These are phyloP conservation scores for Leptomonas pyrrhocoris DNA, from an alignment of 208 protist genomes.

Conservation along the genomic window DNA sequence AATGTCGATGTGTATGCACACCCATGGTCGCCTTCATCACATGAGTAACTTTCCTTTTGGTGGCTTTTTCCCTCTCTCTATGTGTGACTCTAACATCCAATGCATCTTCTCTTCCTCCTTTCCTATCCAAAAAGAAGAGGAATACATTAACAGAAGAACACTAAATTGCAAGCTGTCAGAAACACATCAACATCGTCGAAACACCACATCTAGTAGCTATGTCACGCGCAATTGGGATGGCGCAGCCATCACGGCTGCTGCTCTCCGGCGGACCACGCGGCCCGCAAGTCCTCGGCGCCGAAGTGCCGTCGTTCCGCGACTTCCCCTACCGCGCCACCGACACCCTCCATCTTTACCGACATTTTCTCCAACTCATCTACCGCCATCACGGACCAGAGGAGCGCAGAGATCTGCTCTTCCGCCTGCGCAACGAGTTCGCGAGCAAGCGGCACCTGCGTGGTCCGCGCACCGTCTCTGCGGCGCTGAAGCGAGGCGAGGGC, in stretches of 20 bases:
- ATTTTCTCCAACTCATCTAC: conserved; percentile 86
- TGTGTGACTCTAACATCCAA: no score
- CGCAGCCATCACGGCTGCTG: conserved; percentile 4
- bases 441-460: conserved; percentile 67
- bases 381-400: conserved; percentile 67
- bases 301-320: conserved; percentile 72
- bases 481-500: conserved; percentile 68
- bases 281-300: conserved; percentile 70
- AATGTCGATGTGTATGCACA: no score
- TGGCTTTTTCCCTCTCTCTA: no score
- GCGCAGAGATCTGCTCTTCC: conserved; percentile 69
- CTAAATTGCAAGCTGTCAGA: no score
- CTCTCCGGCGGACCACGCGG: conserved; percentile 4
- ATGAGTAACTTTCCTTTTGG: no score
- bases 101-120: no score
- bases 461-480: conserved; percentile 65
- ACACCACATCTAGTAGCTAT: not conserved
- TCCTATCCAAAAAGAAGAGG: no score
- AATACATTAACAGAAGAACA: no score
- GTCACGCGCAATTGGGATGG: not conserved
- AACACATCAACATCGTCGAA: no score
- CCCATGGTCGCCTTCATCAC: no score
- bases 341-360: conserved; percentile 70
- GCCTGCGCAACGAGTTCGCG: conserved; percentile 81
- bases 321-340: conserved; percentile 77